Evolutionary conservation across 2,329 filamentous ascomycete genomes (phyloP), one percentile per base, ranked within the genome.

Genomic region (Trichophyton rubrum): DNA sequence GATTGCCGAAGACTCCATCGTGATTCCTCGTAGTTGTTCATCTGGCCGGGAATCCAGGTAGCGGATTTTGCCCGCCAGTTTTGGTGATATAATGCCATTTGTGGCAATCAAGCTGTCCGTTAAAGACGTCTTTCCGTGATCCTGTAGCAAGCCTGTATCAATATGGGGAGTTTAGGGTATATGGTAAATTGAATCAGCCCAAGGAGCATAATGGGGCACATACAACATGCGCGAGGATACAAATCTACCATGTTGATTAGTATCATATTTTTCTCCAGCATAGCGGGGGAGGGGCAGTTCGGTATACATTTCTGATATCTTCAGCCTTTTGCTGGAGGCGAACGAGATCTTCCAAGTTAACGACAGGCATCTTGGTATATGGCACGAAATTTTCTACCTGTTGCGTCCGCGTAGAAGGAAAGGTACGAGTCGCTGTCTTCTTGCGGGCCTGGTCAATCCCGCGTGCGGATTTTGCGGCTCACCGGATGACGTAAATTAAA

Each of bases 1-100:
- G 65, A 99, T 99, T 64, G 93, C 93, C 4, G 92, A 97, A 0
- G 93, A 97, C 74, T 99, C 93, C 93, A 99, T 99, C n/a, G 93
- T 99, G 70, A 99, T 99, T 61, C 93, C 93, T 65, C 93, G 87
- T 15, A 89, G 82, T 75, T 99, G 93, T 74, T 99, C 93, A 74
- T 99, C 93, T 1, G 92, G 92, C 49, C 93, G 82, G 22, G 93
- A 97, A 76, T 99, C 93, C 62, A 99, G 85, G 70, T 97, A 99
- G 66, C 93, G 87, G 74, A 99, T 95, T 80, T 97, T 97, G 73
- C 93, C 93, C 61, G 93, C 93, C 70, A 97, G 81, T 73, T 97
- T 97, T 60, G 92, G 89, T 33, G 93, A 97, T 70, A 99, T 99
- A 77, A 99, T 97, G 77, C 93, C 93, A 82, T 99, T 99, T 66